Conservation (phyloP, 768 basidiomycete genomes). For the Chiua virens region DNA sequence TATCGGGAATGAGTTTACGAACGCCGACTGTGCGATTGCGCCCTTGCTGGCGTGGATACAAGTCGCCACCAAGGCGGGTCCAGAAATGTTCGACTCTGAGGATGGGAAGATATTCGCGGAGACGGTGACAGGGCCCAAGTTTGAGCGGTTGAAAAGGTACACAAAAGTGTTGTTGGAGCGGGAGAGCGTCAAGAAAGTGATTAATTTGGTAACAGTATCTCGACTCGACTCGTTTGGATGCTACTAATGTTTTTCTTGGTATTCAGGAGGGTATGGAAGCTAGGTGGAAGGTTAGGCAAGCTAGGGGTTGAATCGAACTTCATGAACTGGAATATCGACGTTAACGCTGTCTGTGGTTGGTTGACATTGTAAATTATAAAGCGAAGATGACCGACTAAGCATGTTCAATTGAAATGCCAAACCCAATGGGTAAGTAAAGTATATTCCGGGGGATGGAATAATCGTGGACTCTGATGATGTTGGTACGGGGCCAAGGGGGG, state of each 20-base stretch:
- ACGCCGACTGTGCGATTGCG: slow-evolving; percentile 57
- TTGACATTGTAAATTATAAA: too few relatives aligned
- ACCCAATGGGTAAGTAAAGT: too few relatives aligned
- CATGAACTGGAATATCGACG: too few relatives aligned
- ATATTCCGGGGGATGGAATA: too few relatives aligned
- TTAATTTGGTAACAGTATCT: slow-evolving; percentile 3
- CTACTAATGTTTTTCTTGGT: neutral
- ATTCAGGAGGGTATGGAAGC: slow-evolving; percentile 1
- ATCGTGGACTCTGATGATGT: too few relatives aligned
- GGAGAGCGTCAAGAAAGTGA: slow-evolving; percentile 10
- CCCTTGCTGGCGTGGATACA: slow-evolving; percentile 55
- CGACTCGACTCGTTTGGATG: too few relatives aligned
- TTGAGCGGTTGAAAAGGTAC: slow-evolving; percentile 49
- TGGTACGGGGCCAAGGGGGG: too few relatives aligned
- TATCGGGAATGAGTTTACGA: slow-evolving; percentile 46
- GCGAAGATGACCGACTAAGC: too few relatives aligned
- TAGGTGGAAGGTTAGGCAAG: neutral
- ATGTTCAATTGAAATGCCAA: too few relatives aligned
- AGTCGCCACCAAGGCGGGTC: slow-evolving; percentile 43
- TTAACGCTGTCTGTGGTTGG: too few relatives aligned
- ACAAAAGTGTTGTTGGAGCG: slow-evolving; percentile 44
- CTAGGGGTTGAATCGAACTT: neutral
- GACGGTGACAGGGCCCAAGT: slow-evolving; percentile 42
- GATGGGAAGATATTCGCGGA: slow-evolving; percentile 44
- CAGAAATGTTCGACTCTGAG: slow-evolving; percentile 50